Evolutionary conservation across 495 filamentous ascomycete genomes (phyloP).

Genomic region (Trichoderma reesei): DNA sequence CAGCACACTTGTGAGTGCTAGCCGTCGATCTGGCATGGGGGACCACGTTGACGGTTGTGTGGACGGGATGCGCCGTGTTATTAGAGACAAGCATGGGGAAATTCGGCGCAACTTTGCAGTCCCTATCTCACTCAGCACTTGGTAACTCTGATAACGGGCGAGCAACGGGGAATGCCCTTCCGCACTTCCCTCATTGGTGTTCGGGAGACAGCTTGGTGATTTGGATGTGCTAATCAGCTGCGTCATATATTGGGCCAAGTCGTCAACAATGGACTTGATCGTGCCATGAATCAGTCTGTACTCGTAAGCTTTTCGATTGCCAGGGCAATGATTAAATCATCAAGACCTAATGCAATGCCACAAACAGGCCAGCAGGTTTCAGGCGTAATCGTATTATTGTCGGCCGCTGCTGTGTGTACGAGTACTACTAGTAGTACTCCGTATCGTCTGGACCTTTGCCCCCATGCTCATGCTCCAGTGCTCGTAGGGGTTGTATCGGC

Average conservation of each 20-base stretch:
- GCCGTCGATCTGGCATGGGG: constrained; percentile 8
- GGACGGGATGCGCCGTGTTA: constrained; percentile 4
- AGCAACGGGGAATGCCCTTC: neutral
- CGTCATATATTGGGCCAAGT: neutral
- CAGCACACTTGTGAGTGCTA: constrained; percentile 3
- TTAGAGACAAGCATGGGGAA: neutral
- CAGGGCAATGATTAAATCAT: neutral
- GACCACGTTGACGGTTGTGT: constrained; percentile 1
- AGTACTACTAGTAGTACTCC: neutral
- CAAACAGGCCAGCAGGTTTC: neutral
- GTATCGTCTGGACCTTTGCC: neutral
- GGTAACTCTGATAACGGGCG: neutral
- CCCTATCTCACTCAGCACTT: neutral
- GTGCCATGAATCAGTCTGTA: neutral
- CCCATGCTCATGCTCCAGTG: neutral
- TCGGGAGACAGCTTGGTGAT: neutral
- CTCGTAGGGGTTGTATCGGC: neutral
- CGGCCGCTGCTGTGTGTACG: neutral
- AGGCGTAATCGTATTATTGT: constrained; percentile 3
- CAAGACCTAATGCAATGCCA: too few species aligned
- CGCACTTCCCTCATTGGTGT: neutral
- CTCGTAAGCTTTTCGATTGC: neutral
- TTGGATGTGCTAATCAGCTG: neutral
- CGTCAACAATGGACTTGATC: neutral
- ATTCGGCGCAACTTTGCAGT: neutral